These are phyloP conservation scores for Trifolium subterraneum DNA, from an alignment of 306 rosid genomes.

Conservation along the genomic window DNA sequence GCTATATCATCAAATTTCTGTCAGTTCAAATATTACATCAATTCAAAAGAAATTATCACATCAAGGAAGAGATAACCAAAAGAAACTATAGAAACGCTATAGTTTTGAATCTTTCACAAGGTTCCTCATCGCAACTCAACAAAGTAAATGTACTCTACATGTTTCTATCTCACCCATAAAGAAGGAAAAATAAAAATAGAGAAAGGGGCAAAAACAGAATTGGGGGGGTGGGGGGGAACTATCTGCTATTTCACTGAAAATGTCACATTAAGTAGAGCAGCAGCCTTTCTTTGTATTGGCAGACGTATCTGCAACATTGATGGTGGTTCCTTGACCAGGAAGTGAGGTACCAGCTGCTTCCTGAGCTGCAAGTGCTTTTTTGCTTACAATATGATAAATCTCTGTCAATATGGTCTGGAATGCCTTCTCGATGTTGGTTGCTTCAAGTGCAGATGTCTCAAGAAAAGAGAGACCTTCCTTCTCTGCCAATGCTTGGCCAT, in stretches of 20 bases:
- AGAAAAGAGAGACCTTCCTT: conserved; percentile 95
- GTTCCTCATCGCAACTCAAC: conserved; percentile 60
- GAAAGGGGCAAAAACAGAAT: conserved; percentile 41
- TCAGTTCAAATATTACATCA: conserved; percentile 49
- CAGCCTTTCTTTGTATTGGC: conserved; percentile 71
- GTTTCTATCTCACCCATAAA: conserved; percentile 67
- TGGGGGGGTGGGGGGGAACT: conserved; percentile 36
- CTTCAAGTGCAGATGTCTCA: conserved; percentile 97
- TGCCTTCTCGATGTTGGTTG: conserved; percentile 94
- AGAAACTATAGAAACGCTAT: conserved; percentile 46
- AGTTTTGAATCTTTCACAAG: conserved; percentile 57
- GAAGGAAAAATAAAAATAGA: conserved; percentile 33
- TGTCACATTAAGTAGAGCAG: conserved; percentile 65
- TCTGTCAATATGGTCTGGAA: conserved; percentile 94
- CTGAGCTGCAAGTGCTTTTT: conserved; percentile 97
- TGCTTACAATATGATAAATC: conserved; percentile 95
- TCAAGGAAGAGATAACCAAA: conserved; percentile 46
- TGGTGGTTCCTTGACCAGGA: conserved; percentile 97
- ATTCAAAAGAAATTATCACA: conserved; percentile 51
- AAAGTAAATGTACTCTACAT: conserved; percentile 71
- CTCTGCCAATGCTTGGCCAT: conserved; percentile 92
- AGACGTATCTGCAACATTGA: conserved; percentile 75
- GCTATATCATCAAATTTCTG: conserved; percentile 47
- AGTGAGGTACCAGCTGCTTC: conserved; percentile 69
- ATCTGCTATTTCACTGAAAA: conserved; percentile 50